Evolutionary conservation across 192 early-diverging fungal species (phyloP).

Genomic region (Backusella luteola): DNA sequence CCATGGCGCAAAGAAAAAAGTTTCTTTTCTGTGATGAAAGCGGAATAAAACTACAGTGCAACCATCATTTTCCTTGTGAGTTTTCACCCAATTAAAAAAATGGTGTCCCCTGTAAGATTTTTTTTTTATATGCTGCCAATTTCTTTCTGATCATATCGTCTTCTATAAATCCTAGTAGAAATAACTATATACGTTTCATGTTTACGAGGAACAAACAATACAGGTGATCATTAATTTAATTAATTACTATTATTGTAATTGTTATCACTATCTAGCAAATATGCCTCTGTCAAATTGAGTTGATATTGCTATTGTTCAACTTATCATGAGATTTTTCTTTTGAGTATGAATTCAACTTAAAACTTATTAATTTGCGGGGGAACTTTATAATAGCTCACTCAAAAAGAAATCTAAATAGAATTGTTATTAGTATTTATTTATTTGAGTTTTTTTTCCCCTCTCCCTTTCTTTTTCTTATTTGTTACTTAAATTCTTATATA

Average conservation of each 20-base stretch:
- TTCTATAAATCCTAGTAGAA: neutral
- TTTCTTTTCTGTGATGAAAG: neutral
- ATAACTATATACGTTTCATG: neutral
- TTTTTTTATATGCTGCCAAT: neutral
- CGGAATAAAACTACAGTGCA: neutral
- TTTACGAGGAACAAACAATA: neutral
- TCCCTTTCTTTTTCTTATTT: neutral
- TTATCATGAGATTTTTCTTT: constrained; percentile 2
- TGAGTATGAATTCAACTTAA: neutral
- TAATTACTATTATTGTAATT: neutral
- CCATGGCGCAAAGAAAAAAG: neutral
- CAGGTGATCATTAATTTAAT: neutral
- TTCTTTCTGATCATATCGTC: neutral
- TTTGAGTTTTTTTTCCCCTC: neutral
- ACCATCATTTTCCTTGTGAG: neutral
- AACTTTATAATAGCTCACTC: neutral
- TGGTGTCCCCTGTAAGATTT: neutral
- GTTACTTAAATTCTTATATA: neutral
- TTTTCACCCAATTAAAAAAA: neutral
- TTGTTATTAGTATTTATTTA: neutral
- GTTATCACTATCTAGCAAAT: neutral
- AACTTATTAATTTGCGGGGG: constrained; percentile 1
- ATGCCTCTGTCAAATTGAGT: neutral
- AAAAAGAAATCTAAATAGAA: constrained; percentile 3
- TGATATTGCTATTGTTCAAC: neutral